Evolutionary conservation across 169 alveolate genomes (phyloP).

Genomic region (Blepharisma undulans): DNA sequence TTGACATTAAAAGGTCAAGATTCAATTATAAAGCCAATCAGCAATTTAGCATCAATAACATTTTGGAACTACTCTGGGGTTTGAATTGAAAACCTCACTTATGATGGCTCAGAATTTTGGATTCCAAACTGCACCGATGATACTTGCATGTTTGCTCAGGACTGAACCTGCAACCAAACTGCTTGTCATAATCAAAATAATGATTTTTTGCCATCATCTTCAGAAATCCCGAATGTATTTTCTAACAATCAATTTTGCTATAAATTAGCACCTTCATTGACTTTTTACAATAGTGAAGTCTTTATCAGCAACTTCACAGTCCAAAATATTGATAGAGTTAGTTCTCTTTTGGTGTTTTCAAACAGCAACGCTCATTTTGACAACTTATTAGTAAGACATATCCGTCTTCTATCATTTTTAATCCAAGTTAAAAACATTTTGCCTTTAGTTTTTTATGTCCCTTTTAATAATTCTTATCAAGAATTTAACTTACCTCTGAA

Average conservation of each 20-base stretch:
- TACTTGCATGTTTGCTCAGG: not conserved
- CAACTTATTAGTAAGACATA: not conserved
- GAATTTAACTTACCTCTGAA: not conserved
- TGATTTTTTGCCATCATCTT: not conserved
- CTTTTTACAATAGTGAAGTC: not conserved
- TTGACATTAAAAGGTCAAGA: not conserved
- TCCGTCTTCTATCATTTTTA: not conserved
- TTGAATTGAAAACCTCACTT: not conserved
- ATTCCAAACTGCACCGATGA: not conserved
- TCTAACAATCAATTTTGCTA: not conserved
- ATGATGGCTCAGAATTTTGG: constrained; percentile 21
- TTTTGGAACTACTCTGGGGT: not conserved
- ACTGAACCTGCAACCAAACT: not conserved
- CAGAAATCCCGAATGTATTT: not conserved
- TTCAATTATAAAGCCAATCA: not conserved
- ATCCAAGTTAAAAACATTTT: not conserved
- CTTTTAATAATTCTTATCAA: not conserved
- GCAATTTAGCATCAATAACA: not conserved
- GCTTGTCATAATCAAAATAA: not conserved
- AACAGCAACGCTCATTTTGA: not conserved
- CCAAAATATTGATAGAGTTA: not conserved
- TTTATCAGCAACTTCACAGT: not conserved
- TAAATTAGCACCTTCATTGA: not conserved
- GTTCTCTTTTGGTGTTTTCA: not conserved
- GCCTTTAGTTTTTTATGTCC: not conserved